phyloP scores from a whole-genome alignment of 2,329 filamentous ascomycete genomes.

The Tolypocladium paradoxum region DNA sequence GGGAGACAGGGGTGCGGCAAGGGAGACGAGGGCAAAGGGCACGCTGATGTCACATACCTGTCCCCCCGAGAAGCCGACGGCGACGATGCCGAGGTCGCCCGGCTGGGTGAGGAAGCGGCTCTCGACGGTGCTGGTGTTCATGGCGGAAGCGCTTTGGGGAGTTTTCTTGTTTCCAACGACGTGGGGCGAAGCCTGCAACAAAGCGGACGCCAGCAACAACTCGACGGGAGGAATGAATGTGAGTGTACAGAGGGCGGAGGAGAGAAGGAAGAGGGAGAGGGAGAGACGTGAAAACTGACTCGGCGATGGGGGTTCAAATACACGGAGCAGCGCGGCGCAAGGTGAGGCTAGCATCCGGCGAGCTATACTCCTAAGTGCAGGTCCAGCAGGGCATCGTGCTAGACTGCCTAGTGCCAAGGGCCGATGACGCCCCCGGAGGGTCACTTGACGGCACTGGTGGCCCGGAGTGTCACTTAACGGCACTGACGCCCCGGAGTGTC shows the following conservation, averaged over 20 bases:
- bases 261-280: not conserved
- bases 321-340: not conserved
- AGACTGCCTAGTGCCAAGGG: constrained; percentile 3
- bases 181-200: not conserved
- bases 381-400: constrained; percentile 4
- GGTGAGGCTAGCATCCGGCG: not conserved
- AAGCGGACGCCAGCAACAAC: not conserved
- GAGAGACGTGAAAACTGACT: not conserved
- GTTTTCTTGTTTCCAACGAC: not conserved
- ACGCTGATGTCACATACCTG: constrained; percentile 50
- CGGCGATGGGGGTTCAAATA: not conserved
- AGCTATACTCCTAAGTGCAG: constrained; percentile 13
- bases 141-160: constrained; percentile 12
- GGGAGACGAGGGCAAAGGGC: not conserved
- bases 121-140: constrained; percentile 43
- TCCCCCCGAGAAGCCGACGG: constrained; percentile 91
- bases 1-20: not conserved
- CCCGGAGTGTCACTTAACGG: constrained; percentile 2
- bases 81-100: constrained; percentile 79
- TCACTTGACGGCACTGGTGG: constrained; percentile 1
- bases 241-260: not conserved
- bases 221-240: not conserved
- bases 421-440: not conserved
- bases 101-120: constrained; percentile 71
- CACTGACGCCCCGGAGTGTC: constrained; percentile 2